Conservation (phyloP, 257 asterid species). For the Nicotiana undulata region DNA sequence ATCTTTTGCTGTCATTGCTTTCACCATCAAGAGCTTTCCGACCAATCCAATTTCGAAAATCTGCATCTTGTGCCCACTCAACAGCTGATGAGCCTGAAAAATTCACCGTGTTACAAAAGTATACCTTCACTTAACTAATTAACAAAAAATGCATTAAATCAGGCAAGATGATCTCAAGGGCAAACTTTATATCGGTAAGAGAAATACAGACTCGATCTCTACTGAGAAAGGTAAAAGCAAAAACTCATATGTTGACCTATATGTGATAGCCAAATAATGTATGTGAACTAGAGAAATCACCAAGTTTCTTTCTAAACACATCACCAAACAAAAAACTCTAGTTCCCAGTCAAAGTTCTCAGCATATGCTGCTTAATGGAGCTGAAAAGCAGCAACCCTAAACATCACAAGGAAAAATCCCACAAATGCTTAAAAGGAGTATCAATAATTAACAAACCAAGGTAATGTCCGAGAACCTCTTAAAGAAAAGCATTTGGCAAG, state of each 20-base stretch:
- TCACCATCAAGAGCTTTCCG: constrained; percentile 47
- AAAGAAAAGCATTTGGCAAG: not conserved
- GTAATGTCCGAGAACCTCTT: not conserved
- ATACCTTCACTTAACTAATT: not conserved
- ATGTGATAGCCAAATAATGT: not conserved
- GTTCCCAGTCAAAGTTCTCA: not conserved
- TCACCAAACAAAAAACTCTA: not conserved
- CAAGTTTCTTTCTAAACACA: not conserved
- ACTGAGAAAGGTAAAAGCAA: not conserved
- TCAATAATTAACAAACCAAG: not conserved
- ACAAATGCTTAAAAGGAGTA: not conserved
- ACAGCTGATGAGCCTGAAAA: constrained; percentile 74
- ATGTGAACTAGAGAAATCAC: not conserved
- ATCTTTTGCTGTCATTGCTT: constrained; percentile 36
- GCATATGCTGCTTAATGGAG: not conserved
- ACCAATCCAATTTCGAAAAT: constrained; percentile 46
- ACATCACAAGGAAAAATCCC: not conserved
- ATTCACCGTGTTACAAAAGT: not conserved
- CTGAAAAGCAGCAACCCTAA: not conserved
- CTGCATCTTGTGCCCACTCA: constrained; percentile 66
- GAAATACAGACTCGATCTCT: not conserved
- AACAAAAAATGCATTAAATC: not conserved
- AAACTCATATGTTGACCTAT: not conserved
- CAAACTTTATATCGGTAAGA: not conserved
- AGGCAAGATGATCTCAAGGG: not conserved